A percentile compares a stretch with the other conserved stretches of the same genome.
Evolutionary conservation across 345 rosid genomes (phyloP).

Genomic region (Pistacia vera): DNA sequence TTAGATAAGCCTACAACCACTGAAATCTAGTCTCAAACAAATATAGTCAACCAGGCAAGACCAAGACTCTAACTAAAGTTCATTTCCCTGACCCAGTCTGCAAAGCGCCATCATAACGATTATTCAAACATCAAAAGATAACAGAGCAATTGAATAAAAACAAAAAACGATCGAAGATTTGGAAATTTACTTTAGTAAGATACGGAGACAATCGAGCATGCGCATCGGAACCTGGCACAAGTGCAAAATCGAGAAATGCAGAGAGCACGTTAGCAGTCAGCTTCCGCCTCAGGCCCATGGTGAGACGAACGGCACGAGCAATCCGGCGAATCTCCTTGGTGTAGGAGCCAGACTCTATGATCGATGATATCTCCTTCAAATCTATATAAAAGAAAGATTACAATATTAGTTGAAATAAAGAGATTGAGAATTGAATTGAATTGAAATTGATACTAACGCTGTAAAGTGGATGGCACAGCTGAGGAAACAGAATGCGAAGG

Average conservation of each 20-base stretch:
- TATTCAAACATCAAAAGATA: not conserved
- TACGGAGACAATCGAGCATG: conserved; percentile 48
- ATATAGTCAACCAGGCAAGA: no score
- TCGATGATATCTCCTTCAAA: conserved; percentile 75
- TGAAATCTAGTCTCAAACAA: no score
- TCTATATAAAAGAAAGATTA: conserved; percentile 28
- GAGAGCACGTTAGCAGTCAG: conserved; percentile 55
- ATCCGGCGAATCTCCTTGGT: conserved; percentile 73
- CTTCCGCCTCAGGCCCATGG: conserved; percentile 59
- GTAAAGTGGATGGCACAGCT: conserved; percentile 62
- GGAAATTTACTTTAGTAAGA: conserved; percentile 60
- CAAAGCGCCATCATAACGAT: no score
- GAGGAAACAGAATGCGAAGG: conserved; percentile 56
- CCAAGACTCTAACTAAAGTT: no score
- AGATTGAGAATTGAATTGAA: not conserved
- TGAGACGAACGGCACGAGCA: conserved; percentile 70
- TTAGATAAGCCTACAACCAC: no score
- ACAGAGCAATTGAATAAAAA: not conserved
- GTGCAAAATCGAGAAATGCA: conserved; percentile 61
- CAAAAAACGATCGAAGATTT: not conserved
- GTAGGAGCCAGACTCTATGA: conserved; percentile 71
- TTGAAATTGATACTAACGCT: conserved; percentile 36
- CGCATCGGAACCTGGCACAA: conserved; percentile 66
- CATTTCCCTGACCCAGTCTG: no score
- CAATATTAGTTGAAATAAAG: not conserved